A percentile compares a stretch with the other conserved stretches of the same genome.
Evolutionary conservation across 192 early-diverging fungal species (phyloP).

Genomic region (Coemansia asiatica): DNA sequence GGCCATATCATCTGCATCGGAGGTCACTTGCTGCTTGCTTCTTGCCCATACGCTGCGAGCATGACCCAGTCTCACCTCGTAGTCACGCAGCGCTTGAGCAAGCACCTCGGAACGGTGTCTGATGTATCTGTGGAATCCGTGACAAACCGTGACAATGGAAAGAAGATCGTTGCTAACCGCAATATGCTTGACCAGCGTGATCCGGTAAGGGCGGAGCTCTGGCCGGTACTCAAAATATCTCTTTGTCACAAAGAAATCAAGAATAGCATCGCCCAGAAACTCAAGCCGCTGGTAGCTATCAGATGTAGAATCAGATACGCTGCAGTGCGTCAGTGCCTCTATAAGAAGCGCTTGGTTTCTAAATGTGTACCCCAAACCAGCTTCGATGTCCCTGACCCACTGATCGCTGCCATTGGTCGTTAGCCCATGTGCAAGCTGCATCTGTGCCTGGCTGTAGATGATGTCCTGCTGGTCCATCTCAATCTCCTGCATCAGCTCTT

Average conservation of each 20-base stretch:
- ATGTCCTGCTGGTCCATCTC: slow-evolving; percentile 39
- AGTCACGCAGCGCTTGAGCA: slow-evolving; percentile 59
- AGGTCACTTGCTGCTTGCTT: slow-evolving; percentile 4
- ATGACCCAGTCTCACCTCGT: slow-evolving; percentile 53
- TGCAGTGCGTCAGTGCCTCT: slow-evolving; percentile 88
- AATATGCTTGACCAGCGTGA: slow-evolving; percentile 82
- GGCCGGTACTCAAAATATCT: slow-evolving; percentile 72
- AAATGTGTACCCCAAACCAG: slow-evolving; percentile 64
- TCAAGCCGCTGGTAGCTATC: slow-evolving; percentile 90
- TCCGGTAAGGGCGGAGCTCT: slow-evolving; percentile 67
- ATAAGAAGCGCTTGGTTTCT: slow-evolving; percentile 62
- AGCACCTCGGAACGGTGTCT: slow-evolving; percentile 64
- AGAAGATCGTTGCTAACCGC: slow-evolving; percentile 87
- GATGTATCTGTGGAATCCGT: slow-evolving; percentile 67
- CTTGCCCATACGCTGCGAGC: slow-evolving; percentile 27
- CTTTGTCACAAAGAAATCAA: slow-evolving; percentile 78
- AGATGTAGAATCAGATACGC: slow-evolving; percentile 55
- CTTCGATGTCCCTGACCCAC: slow-evolving; percentile 23
- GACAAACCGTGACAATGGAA: slow-evolving; percentile 64
- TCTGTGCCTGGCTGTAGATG: slow-evolving; percentile 12
- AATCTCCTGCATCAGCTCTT: slow-evolving; percentile 27
- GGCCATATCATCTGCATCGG: neutral
- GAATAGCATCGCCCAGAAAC: slow-evolving; percentile 78
- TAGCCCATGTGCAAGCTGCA: neutral
- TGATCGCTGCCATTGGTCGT: neutral